Evolutionary conservation across 176 grass and related monocot species (phyloP).

Genomic region (Musa troglodytarum): DNA sequence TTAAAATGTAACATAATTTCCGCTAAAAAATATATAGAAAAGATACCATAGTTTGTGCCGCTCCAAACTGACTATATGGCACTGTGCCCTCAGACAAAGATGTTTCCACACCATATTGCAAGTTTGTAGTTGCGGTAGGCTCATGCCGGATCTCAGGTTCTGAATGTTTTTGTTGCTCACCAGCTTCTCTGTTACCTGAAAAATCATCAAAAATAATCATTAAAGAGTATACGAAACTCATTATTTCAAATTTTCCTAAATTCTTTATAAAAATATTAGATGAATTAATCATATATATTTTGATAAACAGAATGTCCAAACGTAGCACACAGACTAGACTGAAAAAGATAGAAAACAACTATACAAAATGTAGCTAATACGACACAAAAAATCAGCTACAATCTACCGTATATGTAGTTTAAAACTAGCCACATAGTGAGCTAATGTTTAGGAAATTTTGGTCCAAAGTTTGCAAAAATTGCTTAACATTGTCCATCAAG

Average conservation of each 20-base stretch:
- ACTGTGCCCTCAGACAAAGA: neutral
- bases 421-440: no score
- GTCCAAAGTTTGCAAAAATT: no score
- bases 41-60: conserved; percentile 3
- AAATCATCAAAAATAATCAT: neutral
- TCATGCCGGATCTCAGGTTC: neutral
- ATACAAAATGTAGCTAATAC: no score
- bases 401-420: no score
- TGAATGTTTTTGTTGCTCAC: neutral
- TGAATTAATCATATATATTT: no score
- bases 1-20: neutral
- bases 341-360: no score
- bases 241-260: neutral
- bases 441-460: no score
- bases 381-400: no score
- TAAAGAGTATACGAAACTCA: neutral
- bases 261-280: neutral
- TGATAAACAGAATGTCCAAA: no score
- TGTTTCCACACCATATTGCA: neutral
- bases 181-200: neutral
- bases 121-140: neutral
- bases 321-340: no score
- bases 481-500: no score
- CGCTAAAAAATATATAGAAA: no score
- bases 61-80: neutral